These are phyloP conservation scores for Stenogyne calaminthoides DNA, from an alignment of 305 asterid genomes.

Conservation along the genomic window DNA sequence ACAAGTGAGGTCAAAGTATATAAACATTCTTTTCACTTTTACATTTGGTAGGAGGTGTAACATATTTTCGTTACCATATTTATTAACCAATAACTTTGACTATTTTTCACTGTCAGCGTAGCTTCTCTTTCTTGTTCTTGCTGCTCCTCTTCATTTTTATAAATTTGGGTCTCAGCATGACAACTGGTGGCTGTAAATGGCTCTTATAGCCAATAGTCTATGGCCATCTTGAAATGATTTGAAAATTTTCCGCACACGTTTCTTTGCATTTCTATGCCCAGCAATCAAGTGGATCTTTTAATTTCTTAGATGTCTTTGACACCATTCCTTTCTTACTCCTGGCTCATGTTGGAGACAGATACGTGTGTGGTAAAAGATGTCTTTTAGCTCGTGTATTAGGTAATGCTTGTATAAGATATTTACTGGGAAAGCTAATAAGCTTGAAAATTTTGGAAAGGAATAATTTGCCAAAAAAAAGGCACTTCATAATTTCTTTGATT, in stretches of 20 bases:
- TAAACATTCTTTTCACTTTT: neutral
- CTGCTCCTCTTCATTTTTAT: constrained; percentile 2
- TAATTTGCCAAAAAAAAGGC: neutral
- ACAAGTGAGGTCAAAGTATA: constrained; percentile 6
- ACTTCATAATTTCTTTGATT: constrained; percentile 2
- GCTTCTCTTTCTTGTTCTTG: neutral
- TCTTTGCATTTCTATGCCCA: neutral
- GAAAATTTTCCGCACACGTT: neutral
- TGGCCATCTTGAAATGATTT: constrained; percentile 18
- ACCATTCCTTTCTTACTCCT: constrained; percentile 1
- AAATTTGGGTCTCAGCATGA: constrained; percentile 10
- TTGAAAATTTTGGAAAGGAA: neutral
- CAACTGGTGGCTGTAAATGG: constrained; percentile 4
- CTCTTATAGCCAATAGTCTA: neutral
- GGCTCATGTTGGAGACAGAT: constrained; percentile 11
- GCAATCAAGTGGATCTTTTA: constrained; percentile 7
- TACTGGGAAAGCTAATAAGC: neutral
- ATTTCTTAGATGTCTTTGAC: constrained; percentile 6
- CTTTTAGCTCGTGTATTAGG: neutral
- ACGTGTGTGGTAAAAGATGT: neutral
- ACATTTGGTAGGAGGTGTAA: neutral
- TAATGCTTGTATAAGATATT: neutral
- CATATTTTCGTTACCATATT: neutral
- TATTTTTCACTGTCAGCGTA: neutral
- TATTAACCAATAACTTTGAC: constrained; percentile 11